These are phyloP conservation scores for Phalaenopsis aphrodite DNA, from an alignment of 106 monocot genomes.

Conservation along the genomic window DNA sequence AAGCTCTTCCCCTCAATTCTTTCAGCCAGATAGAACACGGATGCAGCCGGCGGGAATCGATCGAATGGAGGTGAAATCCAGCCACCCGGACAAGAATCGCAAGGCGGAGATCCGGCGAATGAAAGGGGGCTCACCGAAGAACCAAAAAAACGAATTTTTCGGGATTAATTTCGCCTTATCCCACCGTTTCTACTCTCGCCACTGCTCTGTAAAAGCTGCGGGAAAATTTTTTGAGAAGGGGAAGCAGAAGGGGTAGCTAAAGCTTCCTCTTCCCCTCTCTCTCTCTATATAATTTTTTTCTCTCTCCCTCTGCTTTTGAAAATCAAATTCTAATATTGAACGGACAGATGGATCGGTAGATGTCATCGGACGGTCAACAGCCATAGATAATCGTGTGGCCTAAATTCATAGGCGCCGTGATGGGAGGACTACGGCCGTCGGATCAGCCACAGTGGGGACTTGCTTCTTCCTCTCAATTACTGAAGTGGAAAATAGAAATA, in stretches of 20 bases:
- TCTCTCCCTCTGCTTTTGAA: constrained; percentile 32
- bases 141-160: neutral
- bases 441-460: no score
- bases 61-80: neutral
- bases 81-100: constrained; percentile 4
- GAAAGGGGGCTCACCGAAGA: neutral
- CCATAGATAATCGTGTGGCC: constrained; percentile 16
- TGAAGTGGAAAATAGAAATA: no score
- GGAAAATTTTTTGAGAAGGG: constrained; percentile 5
- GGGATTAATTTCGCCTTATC: neutral
- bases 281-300: neutral
- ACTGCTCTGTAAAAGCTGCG: neutral
- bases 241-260: neutral
- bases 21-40: neutral
- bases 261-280: constrained; percentile 12
- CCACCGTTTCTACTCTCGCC: constrained; percentile 1
- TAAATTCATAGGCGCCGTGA: constrained; percentile 20
- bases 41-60: neutral
- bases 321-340: constrained; percentile 48
- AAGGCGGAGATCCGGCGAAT: neutral
- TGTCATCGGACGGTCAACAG: constrained; percentile 14
- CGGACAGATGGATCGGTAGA: constrained; percentile 2
- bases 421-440: neutral
- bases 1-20: neutral
- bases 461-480: no score